Evolutionary conservation across 2,329 filamentous ascomycete species (phyloP).

Genomic region (Byssoonygena ceratinophila): DNA sequence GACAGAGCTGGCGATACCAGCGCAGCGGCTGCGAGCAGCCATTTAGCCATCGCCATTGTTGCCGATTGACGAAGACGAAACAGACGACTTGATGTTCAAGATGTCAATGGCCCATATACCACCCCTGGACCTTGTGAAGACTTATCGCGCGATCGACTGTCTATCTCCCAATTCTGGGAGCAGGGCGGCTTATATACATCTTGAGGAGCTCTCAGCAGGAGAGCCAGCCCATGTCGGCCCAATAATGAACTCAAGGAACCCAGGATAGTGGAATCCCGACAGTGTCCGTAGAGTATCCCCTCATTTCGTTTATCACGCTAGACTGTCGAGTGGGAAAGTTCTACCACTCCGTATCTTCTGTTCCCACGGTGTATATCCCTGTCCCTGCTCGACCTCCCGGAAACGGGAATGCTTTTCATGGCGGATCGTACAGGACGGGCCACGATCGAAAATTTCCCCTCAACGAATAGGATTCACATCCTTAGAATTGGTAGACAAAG

Average conservation of each 20-base stretch:
- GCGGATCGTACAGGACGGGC: neutral
- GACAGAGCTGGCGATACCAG: slow-evolving; percentile 19
- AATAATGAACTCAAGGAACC: neutral
- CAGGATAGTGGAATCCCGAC: slow-evolving; percentile 7
- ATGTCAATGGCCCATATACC: slow-evolving; percentile 4
- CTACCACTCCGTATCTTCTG: slow-evolving; percentile 2
- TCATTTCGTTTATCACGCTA: slow-evolving; percentile 10
- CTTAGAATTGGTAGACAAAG: neutral
- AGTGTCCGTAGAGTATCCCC: slow-evolving; percentile 8
- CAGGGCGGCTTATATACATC: slow-evolving; percentile 7
- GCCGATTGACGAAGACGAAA: slow-evolving; percentile 10
- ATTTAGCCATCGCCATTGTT: slow-evolving; percentile 18
- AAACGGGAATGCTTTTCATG: neutral
- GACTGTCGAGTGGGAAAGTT: neutral
- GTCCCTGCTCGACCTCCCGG: neutral
- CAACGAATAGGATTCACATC: neutral
- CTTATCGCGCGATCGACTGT: slow-evolving; percentile 9
- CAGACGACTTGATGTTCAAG: slow-evolving; percentile 10
- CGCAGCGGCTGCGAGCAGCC: slow-evolving; percentile 19
- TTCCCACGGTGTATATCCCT: neutral
- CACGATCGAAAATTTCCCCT: neutral
- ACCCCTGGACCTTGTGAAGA: slow-evolving; percentile 1
- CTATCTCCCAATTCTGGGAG: neutral
- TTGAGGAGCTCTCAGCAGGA: neutral
- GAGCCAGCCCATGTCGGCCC: slow-evolving; percentile 1